phyloP scores from a whole-genome alignment of 495 filamentous ascomycete species.

The Terfezia boudieri region DNA sequence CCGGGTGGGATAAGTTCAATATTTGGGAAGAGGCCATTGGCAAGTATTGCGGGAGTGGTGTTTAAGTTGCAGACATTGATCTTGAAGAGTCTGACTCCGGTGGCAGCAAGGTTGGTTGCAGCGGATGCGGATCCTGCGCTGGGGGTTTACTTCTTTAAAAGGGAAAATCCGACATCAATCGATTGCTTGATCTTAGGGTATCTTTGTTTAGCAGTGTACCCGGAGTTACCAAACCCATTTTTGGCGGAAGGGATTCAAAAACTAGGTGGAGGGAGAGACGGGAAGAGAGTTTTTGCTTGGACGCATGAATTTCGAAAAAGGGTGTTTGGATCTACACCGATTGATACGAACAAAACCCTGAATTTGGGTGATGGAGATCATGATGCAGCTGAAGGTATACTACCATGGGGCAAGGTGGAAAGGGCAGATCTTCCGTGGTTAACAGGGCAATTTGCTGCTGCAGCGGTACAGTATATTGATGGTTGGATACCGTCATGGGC shows the following conservation, averaged over 20 bases:
- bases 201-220: slow-evolving; percentile 46
- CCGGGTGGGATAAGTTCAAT: slow-evolving; percentile 2
- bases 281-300: background rate
- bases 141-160: slow-evolving; percentile 30
- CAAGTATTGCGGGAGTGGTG: slow-evolving; percentile 27
- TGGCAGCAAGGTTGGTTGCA: slow-evolving; percentile 35
- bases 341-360: too few relatives aligned
- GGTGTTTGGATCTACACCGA: background rate
- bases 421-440: background rate
- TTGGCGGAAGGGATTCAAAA: slow-evolving; percentile 37
- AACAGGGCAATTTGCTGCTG: background rate
- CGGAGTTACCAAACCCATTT: slow-evolving; percentile 50
- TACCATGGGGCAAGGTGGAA: background rate
- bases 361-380: background rate
- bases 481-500: background rate
- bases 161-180: slow-evolving; percentile 32
- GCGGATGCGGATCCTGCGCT: slow-evolving; percentile 6
- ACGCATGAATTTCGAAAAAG: background rate
- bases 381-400: background rate
- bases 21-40: background rate
- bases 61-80: slow-evolving; percentile 53
- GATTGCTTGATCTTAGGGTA: slow-evolving; percentile 65
- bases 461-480: background rate
- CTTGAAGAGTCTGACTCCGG: slow-evolving; percentile 41
- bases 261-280: slow-evolving; percentile 1